These are phyloP conservation scores for Ophiostoma sp. DNA, from an alignment of 2,329 filamentous ascomycete species.

Conservation along the genomic window DNA sequence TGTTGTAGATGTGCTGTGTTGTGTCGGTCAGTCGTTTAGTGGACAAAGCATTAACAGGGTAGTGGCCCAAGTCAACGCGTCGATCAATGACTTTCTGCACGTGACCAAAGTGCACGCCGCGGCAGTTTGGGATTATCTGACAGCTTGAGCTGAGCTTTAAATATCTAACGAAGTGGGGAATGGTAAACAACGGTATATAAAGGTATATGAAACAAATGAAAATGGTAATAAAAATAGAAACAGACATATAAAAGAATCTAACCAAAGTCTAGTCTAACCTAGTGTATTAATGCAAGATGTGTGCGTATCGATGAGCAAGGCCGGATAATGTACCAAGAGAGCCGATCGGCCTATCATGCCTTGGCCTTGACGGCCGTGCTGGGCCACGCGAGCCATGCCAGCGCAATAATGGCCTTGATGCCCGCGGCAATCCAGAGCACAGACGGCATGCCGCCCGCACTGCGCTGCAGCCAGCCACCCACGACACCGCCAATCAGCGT, in stretches of 20 bases:
- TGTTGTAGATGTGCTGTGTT: not conserved
- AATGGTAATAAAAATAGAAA: not conserved
- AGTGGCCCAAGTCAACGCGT: constrained; percentile 26
- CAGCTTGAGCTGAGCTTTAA: not conserved
- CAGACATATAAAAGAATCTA: not conserved
- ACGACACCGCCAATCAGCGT: constrained; percentile 47
- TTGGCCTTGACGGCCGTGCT: constrained; percentile 26
- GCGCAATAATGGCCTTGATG: constrained; percentile 52
- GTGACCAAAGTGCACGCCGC: constrained; percentile 23
- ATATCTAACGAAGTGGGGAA: not conserved
- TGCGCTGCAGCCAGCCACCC: constrained; percentile 48
- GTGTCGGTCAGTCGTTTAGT: not conserved
- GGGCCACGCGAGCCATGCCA: constrained; percentile 59
- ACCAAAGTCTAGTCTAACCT: not conserved
- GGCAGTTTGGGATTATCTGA: not conserved
- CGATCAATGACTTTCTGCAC: constrained; percentile 22
- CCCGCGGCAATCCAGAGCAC: constrained; percentile 53
- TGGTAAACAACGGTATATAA: not conserved
- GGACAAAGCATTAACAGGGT: not conserved
- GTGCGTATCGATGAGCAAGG: not conserved
- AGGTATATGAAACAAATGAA: not conserved
- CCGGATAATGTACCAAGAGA: not conserved
- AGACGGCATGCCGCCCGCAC: constrained; percentile 40
- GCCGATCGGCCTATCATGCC: not conserved
- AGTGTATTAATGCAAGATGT: not conserved